phyloP scores from a whole-genome alignment of 2,329 filamentous ascomycete genomes.

The Exophiala calicioides region DNA sequence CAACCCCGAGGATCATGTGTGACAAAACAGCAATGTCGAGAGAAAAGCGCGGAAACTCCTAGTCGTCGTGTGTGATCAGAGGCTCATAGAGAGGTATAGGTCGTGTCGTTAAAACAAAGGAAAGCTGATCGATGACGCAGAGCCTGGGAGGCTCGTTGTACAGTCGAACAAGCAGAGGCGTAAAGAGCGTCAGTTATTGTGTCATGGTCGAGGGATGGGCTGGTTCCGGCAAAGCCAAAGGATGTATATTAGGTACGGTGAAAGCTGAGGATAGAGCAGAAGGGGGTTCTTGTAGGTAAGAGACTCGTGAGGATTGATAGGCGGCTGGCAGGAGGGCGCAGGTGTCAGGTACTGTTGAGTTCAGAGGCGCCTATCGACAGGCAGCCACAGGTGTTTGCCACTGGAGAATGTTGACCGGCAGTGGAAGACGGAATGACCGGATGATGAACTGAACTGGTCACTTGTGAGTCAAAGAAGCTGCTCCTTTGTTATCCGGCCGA shows the following conservation, averaged over 20 bases:
- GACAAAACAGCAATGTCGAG: constrained; percentile 18
- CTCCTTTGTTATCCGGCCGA: constrained; percentile 20
- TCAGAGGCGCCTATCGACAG: constrained; percentile 20
- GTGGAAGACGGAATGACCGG: constrained; percentile 12
- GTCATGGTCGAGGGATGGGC: constrained; percentile 25
- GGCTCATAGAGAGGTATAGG: constrained; percentile 31
- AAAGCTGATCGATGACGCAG: constrained; percentile 30
- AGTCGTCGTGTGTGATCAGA: constrained; percentile 31
- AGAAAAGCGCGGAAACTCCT: constrained; percentile 28
- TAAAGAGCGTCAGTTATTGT: constrained; percentile 31
- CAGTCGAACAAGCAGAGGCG: constrained; percentile 29
- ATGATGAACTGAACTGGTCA: constrained; percentile 5
- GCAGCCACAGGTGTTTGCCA: constrained; percentile 19
- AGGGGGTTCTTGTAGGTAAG: constrained; percentile 6
- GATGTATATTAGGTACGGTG: constrained; percentile 8
- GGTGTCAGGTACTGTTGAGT: constrained; percentile 18
- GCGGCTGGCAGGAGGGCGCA: constrained; percentile 6
- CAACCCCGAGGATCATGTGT: constrained; percentile 28
- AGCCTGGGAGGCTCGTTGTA: constrained; percentile 31
- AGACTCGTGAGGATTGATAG: constrained; percentile 15
- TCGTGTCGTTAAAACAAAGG: constrained; percentile 30
- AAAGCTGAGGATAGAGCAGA: constrained; percentile 6
- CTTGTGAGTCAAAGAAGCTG: constrained; percentile 15
- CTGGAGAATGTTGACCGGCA: constrained; percentile 6
- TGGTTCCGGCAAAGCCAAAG: constrained; percentile 27